Percentiles rank a stretch among this genome's conserved stretches.
These are phyloP conservation scores for Dujonia santamariae DNA, from an alignment of 1,139 yeast species.

Conservation along the genomic window DNA sequence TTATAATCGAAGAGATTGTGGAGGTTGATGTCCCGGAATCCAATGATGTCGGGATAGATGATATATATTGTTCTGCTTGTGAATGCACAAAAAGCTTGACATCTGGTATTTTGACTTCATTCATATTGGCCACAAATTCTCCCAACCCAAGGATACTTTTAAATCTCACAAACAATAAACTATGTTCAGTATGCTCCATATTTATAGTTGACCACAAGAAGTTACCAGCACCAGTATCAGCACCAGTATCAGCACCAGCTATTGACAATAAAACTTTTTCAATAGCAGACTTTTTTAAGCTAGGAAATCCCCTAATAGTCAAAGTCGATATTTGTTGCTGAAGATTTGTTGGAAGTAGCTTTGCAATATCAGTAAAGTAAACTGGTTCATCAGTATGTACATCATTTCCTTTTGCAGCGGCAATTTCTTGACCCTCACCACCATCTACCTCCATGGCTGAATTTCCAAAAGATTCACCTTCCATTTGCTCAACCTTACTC, in stretches of 20 bases:
- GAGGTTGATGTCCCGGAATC: slow-evolving; percentile 8
- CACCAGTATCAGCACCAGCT: background rate
- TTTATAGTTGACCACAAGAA: slow-evolving; percentile 29
- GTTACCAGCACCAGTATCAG: slow-evolving; percentile 1
- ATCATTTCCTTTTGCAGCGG: background rate
- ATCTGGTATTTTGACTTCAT: too few species aligned
- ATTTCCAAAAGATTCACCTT: background rate
- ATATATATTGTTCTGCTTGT: slow-evolving; percentile 3
- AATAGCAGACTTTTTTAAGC: slow-evolving; percentile 22
- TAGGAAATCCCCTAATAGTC: slow-evolving; percentile 32
- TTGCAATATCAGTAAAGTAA: slow-evolving; percentile 19
- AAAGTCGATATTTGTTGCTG: slow-evolving; percentile 39
- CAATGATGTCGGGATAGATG: slow-evolving; percentile 1
- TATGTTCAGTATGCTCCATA: slow-evolving; percentile 24
- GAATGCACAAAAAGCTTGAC: too few species aligned
- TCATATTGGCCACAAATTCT: slow-evolving; percentile 13
- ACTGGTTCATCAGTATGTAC: slow-evolving; percentile 2
- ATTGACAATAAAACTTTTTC: slow-evolving; percentile 26
- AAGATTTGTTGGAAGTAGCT: slow-evolving; percentile 28
- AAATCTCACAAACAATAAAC: slow-evolving; percentile 27
- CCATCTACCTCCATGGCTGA: background rate
- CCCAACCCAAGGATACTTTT: slow-evolving; percentile 13
- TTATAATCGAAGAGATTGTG: too few species aligned
- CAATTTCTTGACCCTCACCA: background rate
- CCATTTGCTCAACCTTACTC: slow-evolving; percentile 1